Base-by-base conservation (phyloP, 208 protist species). In the Trypanosoma lewisi region DNA sequence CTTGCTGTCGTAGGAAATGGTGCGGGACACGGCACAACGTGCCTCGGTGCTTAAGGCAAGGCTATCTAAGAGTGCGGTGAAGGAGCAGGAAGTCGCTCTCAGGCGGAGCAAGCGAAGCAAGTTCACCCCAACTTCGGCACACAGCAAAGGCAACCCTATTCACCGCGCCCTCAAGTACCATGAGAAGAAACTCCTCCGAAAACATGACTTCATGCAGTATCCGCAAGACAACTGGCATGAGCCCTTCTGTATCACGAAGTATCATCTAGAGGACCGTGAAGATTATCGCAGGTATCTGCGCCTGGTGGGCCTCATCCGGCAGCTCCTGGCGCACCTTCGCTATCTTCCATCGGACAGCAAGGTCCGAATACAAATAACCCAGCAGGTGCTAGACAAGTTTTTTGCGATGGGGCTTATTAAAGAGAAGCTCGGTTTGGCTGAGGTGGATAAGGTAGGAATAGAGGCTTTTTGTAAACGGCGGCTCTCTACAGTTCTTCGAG, bases 191-290 rank as follows among this genome's bases (percentile, higher is more conserved):
- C 75, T 96, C 23, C 83, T 96, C 27, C 89, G 91, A 65, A 94
- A 94, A 66, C 86, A 94, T 48, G 88, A 97, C 77, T 97, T 97
- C 36, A 91, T 95, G 86, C 85, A 95, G 70, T 97, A 95, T 66
- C 80, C 77, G 19, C 80, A 95, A 51, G 92, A 95, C 63, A 94
- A 95, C 76, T 94, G 87, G 85, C 92, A 95, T 58, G 92, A 97
- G 71, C 84, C 85, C 16, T 91, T 86, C 73, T 93, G 87, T 64
- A 95, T 97, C 72, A 85, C 85, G 54, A 97, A 95, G 66, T 97
- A 97, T 76, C 87, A 95, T 72, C 77, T 97, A 28, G 82, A 93
- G 56, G 85, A 97, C 63, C 85, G 92, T 44, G 92, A 97, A 73
- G 92, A 97, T 73, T 97, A 97, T 80, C 84, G 85, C 33, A 81